Conservation (phyloP, 257 asterid genomes). For the Striga asiatica region DNA sequence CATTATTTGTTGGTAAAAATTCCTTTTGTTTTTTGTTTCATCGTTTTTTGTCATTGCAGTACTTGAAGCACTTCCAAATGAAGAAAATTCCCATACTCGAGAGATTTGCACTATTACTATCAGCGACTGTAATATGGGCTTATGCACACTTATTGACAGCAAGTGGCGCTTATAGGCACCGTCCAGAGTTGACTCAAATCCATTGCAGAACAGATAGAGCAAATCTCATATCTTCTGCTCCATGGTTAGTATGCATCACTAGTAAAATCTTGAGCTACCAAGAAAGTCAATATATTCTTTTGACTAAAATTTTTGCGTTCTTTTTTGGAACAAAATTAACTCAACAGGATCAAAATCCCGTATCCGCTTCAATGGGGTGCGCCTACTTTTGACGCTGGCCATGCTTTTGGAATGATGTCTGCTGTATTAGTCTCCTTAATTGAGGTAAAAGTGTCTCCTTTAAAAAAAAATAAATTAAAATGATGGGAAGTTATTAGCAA, state of each 20-base stretch:
- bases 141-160: constrained; percentile 93
- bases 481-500: no score
- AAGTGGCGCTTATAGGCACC: constrained; percentile 89
- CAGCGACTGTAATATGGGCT: constrained; percentile 83
- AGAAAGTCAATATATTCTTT: no score
- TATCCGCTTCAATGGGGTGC: constrained; percentile 99
- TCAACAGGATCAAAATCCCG: constrained; percentile 78
- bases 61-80: constrained; percentile 72
- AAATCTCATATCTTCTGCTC: constrained; percentile 75
- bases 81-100: constrained; percentile 66
- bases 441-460: constrained; percentile 38
- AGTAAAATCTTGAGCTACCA: no score
- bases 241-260: constrained; percentile 43
- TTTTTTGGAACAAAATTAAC: no score
- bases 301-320: no score
- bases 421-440: constrained; percentile 85
- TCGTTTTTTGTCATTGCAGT: constrained; percentile 29
- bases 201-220: constrained; percentile 83
- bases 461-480: not conserved
- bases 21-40: not conserved
- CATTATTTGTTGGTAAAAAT: no score
- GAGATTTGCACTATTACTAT: constrained; percentile 65
- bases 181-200: constrained; percentile 54
- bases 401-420: constrained; percentile 96
- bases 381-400: constrained; percentile 95